Conservation (phyloP, 2,329 filamentous ascomycete genomes). For the Ceratocystis albifundus region DNA sequence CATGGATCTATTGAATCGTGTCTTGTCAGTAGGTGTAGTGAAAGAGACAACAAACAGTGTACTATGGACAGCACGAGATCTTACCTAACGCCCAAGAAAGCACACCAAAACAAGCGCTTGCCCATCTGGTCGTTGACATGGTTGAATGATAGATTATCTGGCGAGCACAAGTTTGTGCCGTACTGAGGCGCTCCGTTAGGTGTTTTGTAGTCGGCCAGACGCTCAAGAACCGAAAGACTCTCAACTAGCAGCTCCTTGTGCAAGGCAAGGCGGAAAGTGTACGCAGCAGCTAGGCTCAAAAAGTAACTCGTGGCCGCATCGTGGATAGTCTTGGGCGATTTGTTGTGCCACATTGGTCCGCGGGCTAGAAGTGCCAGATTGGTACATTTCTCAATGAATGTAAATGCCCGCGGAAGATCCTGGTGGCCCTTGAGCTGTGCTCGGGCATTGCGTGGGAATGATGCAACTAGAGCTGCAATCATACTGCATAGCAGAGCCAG, state of each 20-base stretch:
- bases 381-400: slow-evolving; percentile 59
- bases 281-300: slow-evolving; percentile 52
- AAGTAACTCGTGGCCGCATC: slow-evolving; percentile 66
- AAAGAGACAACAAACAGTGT: background rate
- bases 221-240: slow-evolving; percentile 45
- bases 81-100: slow-evolving; percentile 61
- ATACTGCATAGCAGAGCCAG: slow-evolving; percentile 62
- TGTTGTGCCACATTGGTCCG: slow-evolving; percentile 42
- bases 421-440: slow-evolving; percentile 56
- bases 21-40: slow-evolving; percentile 23
- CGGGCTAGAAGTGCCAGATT: slow-evolving; percentile 57
- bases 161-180: slow-evolving; percentile 31
- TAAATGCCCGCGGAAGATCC: slow-evolving; percentile 56
- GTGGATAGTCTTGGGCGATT: slow-evolving; percentile 39
- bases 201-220: slow-evolving; percentile 22
- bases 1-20: slow-evolving; percentile 47
- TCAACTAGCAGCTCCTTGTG: slow-evolving; percentile 63
- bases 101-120: slow-evolving; percentile 73
- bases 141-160: slow-evolving; percentile 44
- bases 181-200: slow-evolving; percentile 32
- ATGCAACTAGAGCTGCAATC: slow-evolving; percentile 61
- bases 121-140: slow-evolving; percentile 62
- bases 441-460: slow-evolving; percentile 60
- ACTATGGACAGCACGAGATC: slow-evolving; percentile 24
- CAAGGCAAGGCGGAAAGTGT: slow-evolving; percentile 56